Conservation (phyloP, 768 basidiomycete genomes). For the Pleurotus sapidus region DNA sequence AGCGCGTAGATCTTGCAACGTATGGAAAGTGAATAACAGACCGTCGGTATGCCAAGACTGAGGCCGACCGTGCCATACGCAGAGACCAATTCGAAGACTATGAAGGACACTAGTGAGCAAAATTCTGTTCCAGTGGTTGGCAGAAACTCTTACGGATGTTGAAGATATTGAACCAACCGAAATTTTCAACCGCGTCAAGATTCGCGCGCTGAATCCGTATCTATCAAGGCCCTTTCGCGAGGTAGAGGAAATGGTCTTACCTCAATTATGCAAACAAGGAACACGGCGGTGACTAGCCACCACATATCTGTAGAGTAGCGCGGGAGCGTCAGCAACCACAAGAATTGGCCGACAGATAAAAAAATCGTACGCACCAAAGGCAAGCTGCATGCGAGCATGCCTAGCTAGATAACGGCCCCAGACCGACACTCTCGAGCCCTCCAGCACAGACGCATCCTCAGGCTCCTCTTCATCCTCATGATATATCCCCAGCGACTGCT, state of each 20-base stretch:
- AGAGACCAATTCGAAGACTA: conserved; percentile 86
- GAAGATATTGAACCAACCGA: conserved; percentile 84
- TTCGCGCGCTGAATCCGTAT: conserved; percentile 44
- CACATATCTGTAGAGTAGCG: conserved; percentile 74
- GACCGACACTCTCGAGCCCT: conserved; percentile 52
- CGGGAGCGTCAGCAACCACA: neutral
- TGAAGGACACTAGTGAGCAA: no score
- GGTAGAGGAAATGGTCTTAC: conserved; percentile 33
- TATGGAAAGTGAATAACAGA: conserved; percentile 30
- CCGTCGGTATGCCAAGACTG: conserved; percentile 82
- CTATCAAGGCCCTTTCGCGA: neutral
- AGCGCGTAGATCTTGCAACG: neutral
- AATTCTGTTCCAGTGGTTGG: no score
- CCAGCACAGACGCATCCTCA: conserved; percentile 40
- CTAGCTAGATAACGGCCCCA: conserved; percentile 78
- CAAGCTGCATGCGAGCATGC: conserved; percentile 86
- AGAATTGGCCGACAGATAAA: neutral
- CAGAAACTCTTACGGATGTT: conserved; percentile 51
- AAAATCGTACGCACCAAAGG: conserved; percentile 62
- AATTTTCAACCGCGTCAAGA: conserved; percentile 49
- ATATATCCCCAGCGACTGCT: conserved; percentile 84
- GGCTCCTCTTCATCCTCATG: conserved; percentile 47
- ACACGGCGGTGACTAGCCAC: conserved; percentile 87
- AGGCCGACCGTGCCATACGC: conserved; percentile 90
- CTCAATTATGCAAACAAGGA: conserved; percentile 92